phyloP scores from a whole-genome alignment of 306 rosid genomes.

The Vigna mungo region DNA sequence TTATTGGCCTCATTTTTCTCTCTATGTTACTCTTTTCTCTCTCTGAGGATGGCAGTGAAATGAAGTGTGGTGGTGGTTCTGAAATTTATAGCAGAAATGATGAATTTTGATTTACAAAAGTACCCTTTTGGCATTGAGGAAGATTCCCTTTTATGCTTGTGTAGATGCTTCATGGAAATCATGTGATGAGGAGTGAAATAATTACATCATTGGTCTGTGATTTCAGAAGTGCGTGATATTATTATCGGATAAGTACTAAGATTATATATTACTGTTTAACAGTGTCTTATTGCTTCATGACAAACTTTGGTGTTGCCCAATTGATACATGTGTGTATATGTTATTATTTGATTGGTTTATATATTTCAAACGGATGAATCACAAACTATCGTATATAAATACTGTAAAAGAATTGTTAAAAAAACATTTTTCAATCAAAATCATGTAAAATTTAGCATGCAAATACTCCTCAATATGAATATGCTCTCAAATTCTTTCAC shows the following conservation, averaged over 20 bases:
- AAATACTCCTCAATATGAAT: too few relatives aligned
- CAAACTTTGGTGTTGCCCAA: background rate
- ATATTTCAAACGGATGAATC: too few relatives aligned
- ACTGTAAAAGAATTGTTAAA: too few relatives aligned
- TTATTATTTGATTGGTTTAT: too few relatives aligned
- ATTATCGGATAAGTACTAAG: conserved; percentile 7
- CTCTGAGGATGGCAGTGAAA: conserved; percentile 15
- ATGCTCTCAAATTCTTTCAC: too few relatives aligned
- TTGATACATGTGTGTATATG: too few relatives aligned
- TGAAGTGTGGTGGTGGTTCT: conserved; percentile 39
- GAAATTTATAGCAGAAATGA: conserved; percentile 55
- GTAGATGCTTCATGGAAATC: conserved; percentile 51
- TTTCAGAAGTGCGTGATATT: conserved; percentile 2
- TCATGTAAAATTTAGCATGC: too few relatives aligned
- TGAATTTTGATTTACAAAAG: conserved; percentile 51
- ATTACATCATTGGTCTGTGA: background rate
- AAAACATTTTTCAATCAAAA: too few relatives aligned
- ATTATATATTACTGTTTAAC: conserved; percentile 8
- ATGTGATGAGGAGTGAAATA: conserved; percentile 39
- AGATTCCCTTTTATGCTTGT: conserved; percentile 56
- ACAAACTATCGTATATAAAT: too few relatives aligned
- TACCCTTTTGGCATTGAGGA: conserved; percentile 56
- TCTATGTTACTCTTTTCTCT: background rate
- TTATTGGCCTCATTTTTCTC: conserved; percentile 49
- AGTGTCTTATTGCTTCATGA: background rate